These are phyloP conservation scores for Phytophthora rubi DNA, from an alignment of 352 stramenopile genomes.

Conservation along the genomic window DNA sequence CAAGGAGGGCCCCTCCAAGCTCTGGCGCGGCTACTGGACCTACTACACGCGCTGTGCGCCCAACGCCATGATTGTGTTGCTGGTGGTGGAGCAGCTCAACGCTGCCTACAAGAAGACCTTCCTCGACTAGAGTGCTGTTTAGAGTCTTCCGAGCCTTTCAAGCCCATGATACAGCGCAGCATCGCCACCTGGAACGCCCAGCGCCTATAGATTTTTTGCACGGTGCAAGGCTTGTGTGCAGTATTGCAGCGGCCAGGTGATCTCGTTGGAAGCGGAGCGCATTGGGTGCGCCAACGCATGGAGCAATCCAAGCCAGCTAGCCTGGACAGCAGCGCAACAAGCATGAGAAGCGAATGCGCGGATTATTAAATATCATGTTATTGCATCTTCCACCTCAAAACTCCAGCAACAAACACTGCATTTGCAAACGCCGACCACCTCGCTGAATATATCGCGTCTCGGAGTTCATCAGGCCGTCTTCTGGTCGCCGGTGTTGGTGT, in stretches of 20 bases:
- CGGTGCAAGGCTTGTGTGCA: conserved; percentile 13
- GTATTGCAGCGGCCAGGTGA: conserved; percentile 17
- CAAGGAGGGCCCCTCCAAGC: conserved; percentile 95
- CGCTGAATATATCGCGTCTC: background rate
- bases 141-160: conserved; percentile 19
- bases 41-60: conserved; percentile 99
- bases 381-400: conserved; percentile 27
- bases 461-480: background rate
- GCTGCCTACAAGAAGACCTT: conserved; percentile 81
- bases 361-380: conserved; percentile 45
- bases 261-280: conserved; percentile 1
- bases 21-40: conserved; percentile 98
- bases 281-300: conserved; percentile 23
- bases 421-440: conserved; percentile 5
- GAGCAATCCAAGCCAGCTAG: conserved; percentile 12
- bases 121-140: conserved; percentile 40
- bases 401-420: conserved; percentile 1
- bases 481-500: background rate
- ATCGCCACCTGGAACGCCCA: conserved; percentile 16
- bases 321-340: conserved; percentile 16
- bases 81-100: conserved; percentile 97
- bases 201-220: conserved; percentile 37
- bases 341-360: conserved; percentile 17
- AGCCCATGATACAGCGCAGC: background rate
- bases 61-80: conserved; percentile 99